A percentile compares a stretch with the other conserved stretches of the same genome.
Evolutionary conservation across 768 basidiomycete species (phyloP).

Genomic region (Boletus patriciae): DNA sequence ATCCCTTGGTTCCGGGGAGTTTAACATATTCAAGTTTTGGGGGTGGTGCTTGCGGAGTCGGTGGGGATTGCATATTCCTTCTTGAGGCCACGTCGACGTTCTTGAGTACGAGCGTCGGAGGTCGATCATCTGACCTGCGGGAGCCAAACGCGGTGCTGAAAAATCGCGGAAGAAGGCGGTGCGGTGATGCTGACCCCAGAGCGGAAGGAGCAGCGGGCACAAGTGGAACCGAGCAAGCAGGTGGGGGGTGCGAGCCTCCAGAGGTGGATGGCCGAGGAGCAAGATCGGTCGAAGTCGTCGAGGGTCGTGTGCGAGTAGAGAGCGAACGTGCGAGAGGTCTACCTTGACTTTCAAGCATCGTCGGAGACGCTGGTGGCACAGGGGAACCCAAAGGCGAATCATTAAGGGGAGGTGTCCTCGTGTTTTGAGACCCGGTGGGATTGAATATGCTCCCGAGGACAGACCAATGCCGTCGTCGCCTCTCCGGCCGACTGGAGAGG

Average conservation of each 20-base stretch:
- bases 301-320: conserved; percentile 22
- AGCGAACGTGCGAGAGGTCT: conserved; percentile 27
- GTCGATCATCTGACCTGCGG: conserved; percentile 60
- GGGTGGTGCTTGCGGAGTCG: conserved; percentile 57
- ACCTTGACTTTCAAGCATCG: conserved; percentile 17
- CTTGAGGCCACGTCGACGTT: conserved; percentile 43
- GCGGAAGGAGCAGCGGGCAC: conserved; percentile 31
- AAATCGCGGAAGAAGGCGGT: conserved; percentile 71
- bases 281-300: conserved; percentile 13
- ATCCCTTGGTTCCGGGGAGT: conserved; percentile 86
- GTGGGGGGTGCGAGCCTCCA: conserved; percentile 27
- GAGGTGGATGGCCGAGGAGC: conserved; percentile 38
- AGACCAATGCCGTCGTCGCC: conserved; percentile 71
- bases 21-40: conserved; percentile 92
- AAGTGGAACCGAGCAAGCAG: conserved; percentile 18
- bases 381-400: conserved; percentile 21
- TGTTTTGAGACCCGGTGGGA: conserved; percentile 24
- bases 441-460: conserved; percentile 52
- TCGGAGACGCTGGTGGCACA: conserved; percentile 19
- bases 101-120: conserved; percentile 36
- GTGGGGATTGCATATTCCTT: conserved; percentile 35
- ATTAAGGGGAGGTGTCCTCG: conserved; percentile 26
- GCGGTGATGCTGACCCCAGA: conserved; percentile 40
- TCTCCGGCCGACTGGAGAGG: conserved; percentile 33
- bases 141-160: conserved; percentile 61